phyloP scores from a whole-genome alignment of 176 grass and related monocot species.

The Oryza meyeriana region DNA sequence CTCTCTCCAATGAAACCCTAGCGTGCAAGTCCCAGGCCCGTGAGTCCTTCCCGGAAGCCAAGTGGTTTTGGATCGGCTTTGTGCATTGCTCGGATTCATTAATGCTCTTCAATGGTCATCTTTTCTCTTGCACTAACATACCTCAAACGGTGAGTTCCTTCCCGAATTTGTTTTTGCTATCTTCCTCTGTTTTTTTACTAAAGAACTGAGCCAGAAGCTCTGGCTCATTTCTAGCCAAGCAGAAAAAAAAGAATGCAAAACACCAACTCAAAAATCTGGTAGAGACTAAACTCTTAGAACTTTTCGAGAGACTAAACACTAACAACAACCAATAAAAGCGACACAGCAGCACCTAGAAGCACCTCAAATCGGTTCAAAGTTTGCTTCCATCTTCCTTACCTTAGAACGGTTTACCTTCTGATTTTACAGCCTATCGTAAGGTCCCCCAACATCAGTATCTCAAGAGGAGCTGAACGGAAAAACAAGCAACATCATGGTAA shows the following conservation, averaged over 20 bases:
- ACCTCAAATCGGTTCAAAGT: neutral
- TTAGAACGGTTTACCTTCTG: neutral
- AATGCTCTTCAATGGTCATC: slow-evolving; percentile 78
- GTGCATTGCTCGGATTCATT: slow-evolving; percentile 71
- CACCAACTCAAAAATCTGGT: neutral
- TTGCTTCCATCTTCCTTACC: neutral
- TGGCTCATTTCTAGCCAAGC: neutral
- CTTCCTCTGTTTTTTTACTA: neutral
- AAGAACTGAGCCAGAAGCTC: neutral
- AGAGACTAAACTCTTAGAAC: neutral
- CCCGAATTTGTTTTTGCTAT: neutral
- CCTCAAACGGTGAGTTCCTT: slow-evolving; percentile 54
- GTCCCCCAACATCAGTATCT: slow-evolving; percentile 59
- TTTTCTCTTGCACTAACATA: slow-evolving; percentile 69
- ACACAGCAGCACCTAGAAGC: neutral
- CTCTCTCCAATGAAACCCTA: slow-evolving; percentile 33
- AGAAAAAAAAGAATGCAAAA: neutral
- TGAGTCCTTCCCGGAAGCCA: slow-evolving; percentile 85
- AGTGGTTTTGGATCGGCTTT: slow-evolving; percentile 92
- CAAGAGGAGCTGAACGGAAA: slow-evolving; percentile 79
- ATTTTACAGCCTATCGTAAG: slow-evolving; percentile 67
- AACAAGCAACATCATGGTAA: slow-evolving; percentile 61
- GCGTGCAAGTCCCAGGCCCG: slow-evolving; percentile 45
- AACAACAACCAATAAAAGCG: neutral
- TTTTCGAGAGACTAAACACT: no score